Conservation (phyloP, 169 alveolate genomes). For the Blepharisma undulans region DNA sequence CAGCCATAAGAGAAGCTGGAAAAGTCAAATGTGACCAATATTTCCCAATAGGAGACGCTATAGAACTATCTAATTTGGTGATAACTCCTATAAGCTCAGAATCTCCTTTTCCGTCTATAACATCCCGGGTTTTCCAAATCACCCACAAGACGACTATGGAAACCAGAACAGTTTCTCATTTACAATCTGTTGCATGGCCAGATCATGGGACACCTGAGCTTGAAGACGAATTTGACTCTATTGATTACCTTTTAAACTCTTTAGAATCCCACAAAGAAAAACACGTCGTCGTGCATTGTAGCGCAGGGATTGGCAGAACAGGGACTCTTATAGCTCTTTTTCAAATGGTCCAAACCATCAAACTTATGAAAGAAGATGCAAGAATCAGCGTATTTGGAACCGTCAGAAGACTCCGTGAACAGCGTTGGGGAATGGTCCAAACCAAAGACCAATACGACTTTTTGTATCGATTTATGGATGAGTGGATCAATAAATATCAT, state of each 20-base stretch:
- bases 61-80: neutral
- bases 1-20: conserved; percentile 74
- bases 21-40: conserved; percentile 81
- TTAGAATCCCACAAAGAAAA: neutral
- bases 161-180: conserved; percentile 39
- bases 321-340: conserved; percentile 84
- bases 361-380: neutral
- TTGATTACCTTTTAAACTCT: neutral
- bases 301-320: conserved; percentile 91
- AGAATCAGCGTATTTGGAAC: conserved; percentile 71
- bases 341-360: conserved; percentile 39
- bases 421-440: conserved; percentile 87
- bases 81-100: neutral
- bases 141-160: conserved; percentile 39
- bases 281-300: conserved; percentile 72
- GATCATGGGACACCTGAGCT: neutral
- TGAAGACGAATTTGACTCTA: neutral
- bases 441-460: conserved; percentile 73
- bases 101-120: neutral
- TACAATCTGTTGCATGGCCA: conserved; percentile 34
- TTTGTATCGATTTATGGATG: conserved; percentile 72
- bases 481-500: conserved; percentile 38
- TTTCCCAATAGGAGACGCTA: conserved; percentile 74
- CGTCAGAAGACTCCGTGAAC: conserved; percentile 85
- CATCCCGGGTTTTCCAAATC: conserved; percentile 40